Evolutionary conservation across 2,329 filamentous ascomycete genomes (phyloP), one percentile per base, ranked within the genome.

Genomic region (Parascedosporium putredinis): DNA sequence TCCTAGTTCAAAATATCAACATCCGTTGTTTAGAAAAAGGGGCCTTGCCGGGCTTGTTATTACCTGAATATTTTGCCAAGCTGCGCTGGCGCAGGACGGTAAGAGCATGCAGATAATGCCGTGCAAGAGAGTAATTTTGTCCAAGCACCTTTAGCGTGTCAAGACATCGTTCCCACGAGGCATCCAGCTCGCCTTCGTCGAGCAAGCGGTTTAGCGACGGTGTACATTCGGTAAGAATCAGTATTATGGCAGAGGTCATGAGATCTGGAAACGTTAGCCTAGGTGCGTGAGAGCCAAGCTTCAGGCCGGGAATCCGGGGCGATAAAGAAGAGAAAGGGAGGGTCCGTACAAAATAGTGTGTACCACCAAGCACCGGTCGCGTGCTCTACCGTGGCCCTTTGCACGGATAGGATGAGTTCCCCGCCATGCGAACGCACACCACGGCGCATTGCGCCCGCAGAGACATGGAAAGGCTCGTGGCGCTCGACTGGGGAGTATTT

Each of bases 331-430:
- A n/a, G n/a, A n/a, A n/a, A n/a, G n/a, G n/a, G n/a, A n/a, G n/a
- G n/a, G n/a, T n/a, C n/a, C 63, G 33, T 57, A 66, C 65, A 68
- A 14, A 67, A 64, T 8, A 61, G 62, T 50, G 67, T 67, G 51
- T 66, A 67, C 65, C 65, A 67, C 65, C 63, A 66, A 3, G 59
- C 55, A 20, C 62, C 62, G 3, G 59, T 59, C 1, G 55, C 34
- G 1, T 59, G 52, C 1, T 59, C 60, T 34, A 50, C 47, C 33
- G 62, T 60, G 3, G 59, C 65, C 10, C 58, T 51, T 27, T 63
- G 51, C 1, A 67, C 53, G 5, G 63, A 55, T 1, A 55, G 53
- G 2, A 66, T 56, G 2, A 68, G 56, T 8, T 62, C 56, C 3
- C 61, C 0, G 64, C 62, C 2, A 62, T 54, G 2, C 50, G 52